Conservation (phyloP, 2,329 filamentous ascomycete species). For the Tolypocladium inflatum region DNA sequence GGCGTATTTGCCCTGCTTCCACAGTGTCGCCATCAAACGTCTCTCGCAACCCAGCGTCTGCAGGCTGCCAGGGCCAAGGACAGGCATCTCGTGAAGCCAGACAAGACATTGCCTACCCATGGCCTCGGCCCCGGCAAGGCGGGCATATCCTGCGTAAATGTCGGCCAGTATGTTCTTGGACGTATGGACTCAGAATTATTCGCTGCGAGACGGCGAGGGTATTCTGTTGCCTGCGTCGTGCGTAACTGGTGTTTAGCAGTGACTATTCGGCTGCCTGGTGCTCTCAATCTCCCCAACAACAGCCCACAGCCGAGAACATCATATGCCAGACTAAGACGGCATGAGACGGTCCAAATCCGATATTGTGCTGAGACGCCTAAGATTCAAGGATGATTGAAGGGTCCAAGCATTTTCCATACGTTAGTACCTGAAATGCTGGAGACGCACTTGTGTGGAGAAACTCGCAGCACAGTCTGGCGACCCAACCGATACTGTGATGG, state of each 20-base stretch:
- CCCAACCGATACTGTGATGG: background rate
- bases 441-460: background rate
- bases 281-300: background rate
- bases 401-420: background rate
- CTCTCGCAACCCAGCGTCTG: too few species aligned
- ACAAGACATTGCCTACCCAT: too few species aligned
- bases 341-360: background rate
- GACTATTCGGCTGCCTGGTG: background rate
- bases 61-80: too few species aligned
- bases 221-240: background rate
- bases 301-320: background rate
- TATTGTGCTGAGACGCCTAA: background rate
- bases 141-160: too few species aligned
- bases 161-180: too few species aligned
- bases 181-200: background rate
- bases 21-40: too few species aligned
- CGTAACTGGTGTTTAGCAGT: too few species aligned
- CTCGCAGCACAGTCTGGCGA: background rate
- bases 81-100: too few species aligned
- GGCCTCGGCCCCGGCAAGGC: too few species aligned
- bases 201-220: background rate
- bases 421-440: background rate
- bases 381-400: background rate
- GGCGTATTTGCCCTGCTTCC: too few species aligned
- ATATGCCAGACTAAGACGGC: background rate